These are phyloP conservation scores for Blastocystis sp. DNA, from an alignment of 352 stramenopile species.

Conservation along the genomic window DNA sequence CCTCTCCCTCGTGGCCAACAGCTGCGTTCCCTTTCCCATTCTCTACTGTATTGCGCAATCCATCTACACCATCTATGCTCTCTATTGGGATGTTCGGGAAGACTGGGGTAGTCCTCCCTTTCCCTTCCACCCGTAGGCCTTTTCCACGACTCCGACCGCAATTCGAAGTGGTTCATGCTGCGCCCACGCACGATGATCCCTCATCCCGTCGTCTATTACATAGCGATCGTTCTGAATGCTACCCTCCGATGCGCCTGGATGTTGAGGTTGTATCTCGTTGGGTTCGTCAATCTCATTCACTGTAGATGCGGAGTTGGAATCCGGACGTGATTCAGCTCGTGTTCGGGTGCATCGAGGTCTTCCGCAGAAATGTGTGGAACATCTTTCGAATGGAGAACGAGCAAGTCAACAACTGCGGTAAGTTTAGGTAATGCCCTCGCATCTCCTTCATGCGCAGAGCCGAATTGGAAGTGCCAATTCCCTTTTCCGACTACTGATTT, in stretches of 20 bases:
- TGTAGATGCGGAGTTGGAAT: slow-evolving; percentile 8
- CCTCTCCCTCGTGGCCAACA: slow-evolving; percentile 27
- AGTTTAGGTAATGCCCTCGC: neutral
- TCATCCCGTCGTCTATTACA: slow-evolving; percentile 15
- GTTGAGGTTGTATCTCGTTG: neutral
- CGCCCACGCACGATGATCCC: slow-evolving; percentile 9
- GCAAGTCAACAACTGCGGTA: slow-evolving; percentile 66
- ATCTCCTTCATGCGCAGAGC: slow-evolving; percentile 31
- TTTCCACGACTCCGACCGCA: neutral
- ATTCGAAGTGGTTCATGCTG: slow-evolving; percentile 22
- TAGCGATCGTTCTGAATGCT: slow-evolving; percentile 6
- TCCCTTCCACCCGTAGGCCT: neutral
- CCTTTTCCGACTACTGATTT: slow-evolving; percentile 43
- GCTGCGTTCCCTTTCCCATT: slow-evolving; percentile 7
- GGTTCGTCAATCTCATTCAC: neutral
- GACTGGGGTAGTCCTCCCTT: slow-evolving; percentile 20
- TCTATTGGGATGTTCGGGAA: slow-evolving; percentile 58
- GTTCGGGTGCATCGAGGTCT: slow-evolving; percentile 44
- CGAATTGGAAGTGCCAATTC: slow-evolving; percentile 59
- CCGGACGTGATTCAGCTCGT: slow-evolving; percentile 26
- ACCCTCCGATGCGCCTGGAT: slow-evolving; percentile 30
- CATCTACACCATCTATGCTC: slow-evolving; percentile 42
- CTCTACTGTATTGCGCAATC: slow-evolving; percentile 38
- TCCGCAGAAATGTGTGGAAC: slow-evolving; percentile 53
- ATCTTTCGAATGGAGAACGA: slow-evolving; percentile 69